Percentiles rank a stretch among this genome's conserved stretches.
Conservation (phyloP, 1,284 basidiomycete species). For the Earliella scabrosa region DNA sequence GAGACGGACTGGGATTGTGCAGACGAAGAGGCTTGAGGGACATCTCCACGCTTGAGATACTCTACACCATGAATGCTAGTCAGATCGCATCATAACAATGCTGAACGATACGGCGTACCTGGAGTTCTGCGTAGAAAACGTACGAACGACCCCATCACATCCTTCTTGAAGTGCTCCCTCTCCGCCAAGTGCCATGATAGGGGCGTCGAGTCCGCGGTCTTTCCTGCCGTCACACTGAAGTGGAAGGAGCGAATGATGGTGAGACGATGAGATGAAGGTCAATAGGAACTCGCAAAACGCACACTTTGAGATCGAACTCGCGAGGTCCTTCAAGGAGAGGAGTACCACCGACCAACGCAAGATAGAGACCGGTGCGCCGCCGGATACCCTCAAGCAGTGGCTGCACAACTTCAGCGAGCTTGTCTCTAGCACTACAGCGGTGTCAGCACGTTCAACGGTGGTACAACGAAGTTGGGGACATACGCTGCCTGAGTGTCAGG, state of each 20-base stretch:
- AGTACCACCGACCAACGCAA: background rate
- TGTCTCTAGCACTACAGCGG: too few relatives aligned
- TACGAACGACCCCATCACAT: background rate
- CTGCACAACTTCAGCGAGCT: background rate
- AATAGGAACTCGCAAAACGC: too few relatives aligned
- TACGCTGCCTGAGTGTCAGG: too few relatives aligned
- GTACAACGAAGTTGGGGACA: too few relatives aligned
- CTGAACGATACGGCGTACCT: background rate
- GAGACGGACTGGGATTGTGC: too few relatives aligned
- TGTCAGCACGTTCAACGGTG: too few relatives aligned
- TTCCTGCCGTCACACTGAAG: background rate
- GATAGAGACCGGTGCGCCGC: background rate
- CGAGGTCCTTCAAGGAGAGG: background rate
- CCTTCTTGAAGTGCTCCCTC: background rate
- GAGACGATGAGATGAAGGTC: background rate
- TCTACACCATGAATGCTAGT: background rate
- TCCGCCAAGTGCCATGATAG: background rate
- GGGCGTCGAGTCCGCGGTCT: background rate
- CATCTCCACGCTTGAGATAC: background rate
- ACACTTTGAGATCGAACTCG: background rate
- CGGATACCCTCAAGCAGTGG: background rate
- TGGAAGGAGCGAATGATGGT: background rate
- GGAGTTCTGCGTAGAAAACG: background rate
- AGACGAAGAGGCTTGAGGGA: too few relatives aligned
- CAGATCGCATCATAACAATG: background rate